Conservation (phyloP, 768 basidiomycete genomes). For the Termitomyces heimii region DNA sequence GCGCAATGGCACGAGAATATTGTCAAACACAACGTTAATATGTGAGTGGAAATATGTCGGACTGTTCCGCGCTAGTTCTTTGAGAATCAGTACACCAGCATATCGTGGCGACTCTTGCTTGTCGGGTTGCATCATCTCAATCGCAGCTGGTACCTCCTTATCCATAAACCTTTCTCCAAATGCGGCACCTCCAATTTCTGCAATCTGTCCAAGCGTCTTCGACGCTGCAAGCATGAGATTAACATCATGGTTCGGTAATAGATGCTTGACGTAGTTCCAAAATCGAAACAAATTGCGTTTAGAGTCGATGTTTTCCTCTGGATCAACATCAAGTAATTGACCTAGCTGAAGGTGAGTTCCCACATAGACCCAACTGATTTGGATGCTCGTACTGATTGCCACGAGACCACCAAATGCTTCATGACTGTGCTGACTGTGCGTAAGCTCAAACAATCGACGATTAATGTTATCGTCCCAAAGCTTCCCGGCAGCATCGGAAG, state of each 20-base stretch:
- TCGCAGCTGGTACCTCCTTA: slow-evolving; percentile 79
- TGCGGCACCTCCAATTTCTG: slow-evolving; percentile 72
- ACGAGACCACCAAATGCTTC: slow-evolving; percentile 85
- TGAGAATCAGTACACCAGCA: slow-evolving; percentile 89
- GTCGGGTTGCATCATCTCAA: slow-evolving; percentile 74
- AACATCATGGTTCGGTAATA: slow-evolving; percentile 87
- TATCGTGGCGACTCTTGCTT: slow-evolving; percentile 83
- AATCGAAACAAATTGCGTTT: slow-evolving; percentile 79
- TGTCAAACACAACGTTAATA: slow-evolving; percentile 85
- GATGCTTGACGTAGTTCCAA: slow-evolving; percentile 88
- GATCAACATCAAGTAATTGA: slow-evolving; percentile 68
- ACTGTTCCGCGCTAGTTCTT: slow-evolving; percentile 88
- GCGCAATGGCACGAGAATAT: slow-evolving; percentile 84
- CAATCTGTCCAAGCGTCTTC: slow-evolving; percentile 87
- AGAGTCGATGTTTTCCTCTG: slow-evolving; percentile 77
- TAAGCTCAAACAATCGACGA: slow-evolving; percentile 71
- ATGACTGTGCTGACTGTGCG: slow-evolving; percentile 70
- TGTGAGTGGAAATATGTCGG: slow-evolving; percentile 84
- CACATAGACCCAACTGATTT: not conserved
- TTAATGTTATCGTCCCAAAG: slow-evolving; percentile 86
- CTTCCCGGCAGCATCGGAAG: slow-evolving; percentile 73
- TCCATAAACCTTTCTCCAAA: slow-evolving; percentile 91
- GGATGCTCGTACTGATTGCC: slow-evolving; percentile 66
- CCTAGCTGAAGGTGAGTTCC: slow-evolving; percentile 33
- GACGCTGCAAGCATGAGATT: slow-evolving; percentile 93